Evolutionary conservation across 139 green algal species (phyloP).

Genomic region (Choricystis sp.): DNA sequence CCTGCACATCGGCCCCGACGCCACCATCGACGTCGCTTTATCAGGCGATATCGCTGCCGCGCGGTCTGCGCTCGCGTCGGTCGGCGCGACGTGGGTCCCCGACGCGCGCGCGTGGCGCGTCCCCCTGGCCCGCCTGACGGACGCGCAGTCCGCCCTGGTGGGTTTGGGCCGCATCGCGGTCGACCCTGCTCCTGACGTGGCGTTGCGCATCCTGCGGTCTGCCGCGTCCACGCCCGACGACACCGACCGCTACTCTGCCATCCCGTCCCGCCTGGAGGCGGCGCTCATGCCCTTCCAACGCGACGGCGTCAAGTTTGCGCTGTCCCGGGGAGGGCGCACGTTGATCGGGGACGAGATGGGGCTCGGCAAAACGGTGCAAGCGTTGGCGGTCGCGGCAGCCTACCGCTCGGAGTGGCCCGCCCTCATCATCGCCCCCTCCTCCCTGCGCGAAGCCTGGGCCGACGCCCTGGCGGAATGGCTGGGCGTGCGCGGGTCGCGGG

Average conservation of each 20-base stretch:
- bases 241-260: slow-evolving; percentile 9
- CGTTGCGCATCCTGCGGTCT: background rate
- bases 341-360: slow-evolving; percentile 94
- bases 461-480: slow-evolving; percentile 92
- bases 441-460: slow-evolving; percentile 77
- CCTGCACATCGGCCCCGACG: too few species aligned
- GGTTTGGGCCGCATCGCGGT: background rate
- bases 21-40: too few species aligned
- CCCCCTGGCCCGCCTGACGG: too few species aligned
- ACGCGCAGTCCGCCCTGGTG: background rate
- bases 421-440: slow-evolving; percentile 75
- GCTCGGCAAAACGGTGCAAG: slow-evolving; percentile 83
- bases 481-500: slow-evolving; percentile 46
- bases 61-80: background rate
- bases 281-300: slow-evolving; percentile 41
- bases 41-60: too few species aligned
- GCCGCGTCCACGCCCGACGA: background rate
- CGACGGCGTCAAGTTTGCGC: slow-evolving; percentile 59
- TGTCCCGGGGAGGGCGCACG: slow-evolving; percentile 43
- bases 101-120: background rate
- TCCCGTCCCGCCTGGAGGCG: slow-evolving; percentile 30
- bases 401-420: slow-evolving; percentile 85
- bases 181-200: background rate
- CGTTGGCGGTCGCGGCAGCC: slow-evolving; percentile 66
- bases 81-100: background rate